Percentiles rank a stretch among this genome's conserved stretches.
Evolutionary conservation across 805 yeast species (phyloP).

Genomic region (Scheffersomyces stipitis): DNA sequence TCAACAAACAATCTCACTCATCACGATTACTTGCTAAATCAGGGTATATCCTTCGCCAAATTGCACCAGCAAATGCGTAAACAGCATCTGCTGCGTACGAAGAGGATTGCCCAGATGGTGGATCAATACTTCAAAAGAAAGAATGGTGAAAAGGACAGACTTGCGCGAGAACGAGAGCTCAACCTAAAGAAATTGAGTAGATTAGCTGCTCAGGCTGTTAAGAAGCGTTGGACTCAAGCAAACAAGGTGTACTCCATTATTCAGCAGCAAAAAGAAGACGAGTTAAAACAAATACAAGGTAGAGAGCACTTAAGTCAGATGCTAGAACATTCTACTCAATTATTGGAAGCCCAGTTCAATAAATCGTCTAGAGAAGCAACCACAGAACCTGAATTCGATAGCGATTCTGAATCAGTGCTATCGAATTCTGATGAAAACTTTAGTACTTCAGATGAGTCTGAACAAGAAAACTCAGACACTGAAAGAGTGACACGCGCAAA

Average conservation of each 20-base stretch:
- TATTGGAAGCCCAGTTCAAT: slow-evolving; percentile 79
- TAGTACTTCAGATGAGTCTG: slow-evolving; percentile 12
- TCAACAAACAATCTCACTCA: slow-evolving; percentile 47
- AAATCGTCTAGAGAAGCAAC: slow-evolving; percentile 31
- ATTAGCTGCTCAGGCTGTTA: slow-evolving; percentile 78
- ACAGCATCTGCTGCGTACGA: slow-evolving; percentile 64
- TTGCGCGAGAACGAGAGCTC: slow-evolving; percentile 71
- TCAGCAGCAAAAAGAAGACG: slow-evolving; percentile 77
- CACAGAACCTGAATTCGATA: slow-evolving; percentile 22
- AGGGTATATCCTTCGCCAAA: slow-evolving; percentile 70
- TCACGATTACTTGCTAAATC: slow-evolving; percentile 73
- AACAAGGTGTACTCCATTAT: slow-evolving; percentile 73
- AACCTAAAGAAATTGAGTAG: slow-evolving; percentile 71
- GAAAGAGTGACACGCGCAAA: slow-evolving; percentile 16
- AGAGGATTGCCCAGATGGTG: slow-evolving; percentile 75
- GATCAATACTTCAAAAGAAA: slow-evolving; percentile 85
- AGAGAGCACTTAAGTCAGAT: slow-evolving; percentile 85
- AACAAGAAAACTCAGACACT: slow-evolving; percentile 21
- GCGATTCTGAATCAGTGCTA: slow-evolving; percentile 21
- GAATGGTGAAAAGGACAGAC: slow-evolving; percentile 85
- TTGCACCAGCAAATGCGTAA: slow-evolving; percentile 65
- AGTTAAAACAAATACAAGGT: slow-evolving; percentile 75
- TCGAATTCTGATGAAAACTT: slow-evolving; percentile 15
- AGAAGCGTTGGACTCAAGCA: slow-evolving; percentile 88
- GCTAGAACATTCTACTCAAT: slow-evolving; percentile 86